phyloP scores from a whole-genome alignment of 768 basidiomycete genomes.

The Pleurotus tuoliensis region DNA sequence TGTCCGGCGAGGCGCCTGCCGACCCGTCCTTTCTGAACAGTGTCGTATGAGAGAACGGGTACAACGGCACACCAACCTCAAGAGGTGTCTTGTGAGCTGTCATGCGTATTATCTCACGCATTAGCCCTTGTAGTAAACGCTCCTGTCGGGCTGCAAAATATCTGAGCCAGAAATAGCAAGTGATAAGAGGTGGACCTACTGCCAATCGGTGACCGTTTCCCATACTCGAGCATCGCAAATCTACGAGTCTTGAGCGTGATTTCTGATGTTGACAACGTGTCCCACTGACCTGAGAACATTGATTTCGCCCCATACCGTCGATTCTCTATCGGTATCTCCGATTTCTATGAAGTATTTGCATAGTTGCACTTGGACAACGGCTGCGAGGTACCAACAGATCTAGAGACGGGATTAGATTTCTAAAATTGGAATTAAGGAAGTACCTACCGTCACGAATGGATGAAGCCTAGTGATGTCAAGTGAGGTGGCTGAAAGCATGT shows the following conservation, averaged over 20 bases:
- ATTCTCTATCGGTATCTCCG: conserved; percentile 69
- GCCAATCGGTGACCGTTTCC: conserved; percentile 75
- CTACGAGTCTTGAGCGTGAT: conserved; percentile 29
- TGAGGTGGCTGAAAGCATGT: conserved; percentile 76
- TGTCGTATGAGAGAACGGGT: conserved; percentile 72
- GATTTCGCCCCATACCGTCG: conserved; percentile 84
- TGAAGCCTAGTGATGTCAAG: conserved; percentile 77
- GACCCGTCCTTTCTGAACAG: conserved; percentile 51
- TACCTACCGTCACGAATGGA: conserved; percentile 74
- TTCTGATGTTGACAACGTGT: neutral
- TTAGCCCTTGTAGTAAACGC: conserved; percentile 73
- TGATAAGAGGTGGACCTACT: conserved; percentile 40
- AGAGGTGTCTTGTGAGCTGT: conserved; percentile 79
- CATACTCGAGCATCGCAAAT: conserved; percentile 82
- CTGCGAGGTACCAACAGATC: conserved; percentile 92
- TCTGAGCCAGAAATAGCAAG: neutral
- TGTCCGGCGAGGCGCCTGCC: conserved; percentile 24
- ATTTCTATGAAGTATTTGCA: conserved; percentile 85
- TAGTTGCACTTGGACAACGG: conserved; percentile 80
- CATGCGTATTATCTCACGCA: conserved; percentile 81
- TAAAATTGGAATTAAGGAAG: neutral
- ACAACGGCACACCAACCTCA: conserved; percentile 75
- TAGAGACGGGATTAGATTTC: conserved; percentile 21
- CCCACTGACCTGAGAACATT: conserved; percentile 68
- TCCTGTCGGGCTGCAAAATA: conserved; percentile 69